These are phyloP conservation scores for Cladosporium austrohemisphaericum DNA, from an alignment of 2,329 filamentous ascomycete species.

Conservation along the genomic window DNA sequence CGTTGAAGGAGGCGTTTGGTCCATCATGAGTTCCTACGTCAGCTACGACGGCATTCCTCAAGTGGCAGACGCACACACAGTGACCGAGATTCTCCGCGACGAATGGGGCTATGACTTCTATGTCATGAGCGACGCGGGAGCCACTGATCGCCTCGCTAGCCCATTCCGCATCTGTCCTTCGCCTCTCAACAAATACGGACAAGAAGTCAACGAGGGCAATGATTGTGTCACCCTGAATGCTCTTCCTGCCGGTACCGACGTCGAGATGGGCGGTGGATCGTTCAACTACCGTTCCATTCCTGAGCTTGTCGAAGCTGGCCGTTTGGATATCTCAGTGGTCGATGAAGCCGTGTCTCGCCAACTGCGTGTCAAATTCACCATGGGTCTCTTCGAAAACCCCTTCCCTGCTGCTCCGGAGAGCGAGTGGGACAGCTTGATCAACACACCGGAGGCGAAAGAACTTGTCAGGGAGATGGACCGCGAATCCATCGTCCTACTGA, in stretches of 20 bases:
- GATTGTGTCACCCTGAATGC: constrained; percentile 61
- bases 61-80: constrained; percentile 60
- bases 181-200: constrained; percentile 27
- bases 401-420: constrained; percentile 39
- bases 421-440: constrained; percentile 28
- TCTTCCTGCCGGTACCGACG: constrained; percentile 65
- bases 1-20: constrained; percentile 63
- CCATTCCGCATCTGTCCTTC: constrained; percentile 62
- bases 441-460: constrained; percentile 30
- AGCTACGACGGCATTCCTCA: constrained; percentile 68
- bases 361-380: constrained; percentile 64
- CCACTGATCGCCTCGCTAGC: constrained; percentile 63
- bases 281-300: constrained; percentile 68
- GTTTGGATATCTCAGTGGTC: constrained; percentile 57
- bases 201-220: constrained; percentile 55
- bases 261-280: constrained; percentile 73
- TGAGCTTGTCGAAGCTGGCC: constrained; percentile 58
- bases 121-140: constrained; percentile 66
- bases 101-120: constrained; percentile 62
- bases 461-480: constrained; percentile 28
- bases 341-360: constrained; percentile 63
- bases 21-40: constrained; percentile 70
- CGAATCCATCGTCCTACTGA: constrained; percentile 45
- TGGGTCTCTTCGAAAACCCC: constrained; percentile 69
- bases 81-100: constrained; percentile 66